These are phyloP conservation scores for Verticillium albo-atrum DNA, from an alignment of 2,329 filamentous ascomycete genomes.

Conservation along the genomic window DNA sequence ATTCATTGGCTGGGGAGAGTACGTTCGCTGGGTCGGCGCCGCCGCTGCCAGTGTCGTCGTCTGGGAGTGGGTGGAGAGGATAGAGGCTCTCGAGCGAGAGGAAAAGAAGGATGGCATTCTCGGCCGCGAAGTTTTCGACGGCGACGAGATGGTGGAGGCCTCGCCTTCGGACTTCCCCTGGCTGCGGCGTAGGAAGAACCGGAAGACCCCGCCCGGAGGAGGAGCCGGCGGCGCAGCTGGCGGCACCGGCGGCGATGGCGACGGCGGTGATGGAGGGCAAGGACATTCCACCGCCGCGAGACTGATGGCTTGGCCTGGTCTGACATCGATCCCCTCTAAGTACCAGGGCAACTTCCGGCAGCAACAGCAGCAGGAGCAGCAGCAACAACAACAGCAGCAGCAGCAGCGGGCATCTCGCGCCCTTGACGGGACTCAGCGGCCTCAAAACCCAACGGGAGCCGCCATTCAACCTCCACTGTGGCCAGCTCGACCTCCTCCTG, in stretches of 20 bases:
- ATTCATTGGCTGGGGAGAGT: conserved; percentile 89
- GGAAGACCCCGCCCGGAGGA: conserved; percentile 23
- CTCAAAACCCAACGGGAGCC: conserved; percentile 22
- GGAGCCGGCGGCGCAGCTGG: conserved; percentile 20
- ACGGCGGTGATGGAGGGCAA: conserved; percentile 10
- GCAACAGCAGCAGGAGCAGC: not conserved
- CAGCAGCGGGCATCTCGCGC: conserved; percentile 1
- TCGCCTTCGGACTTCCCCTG: conserved; percentile 47
- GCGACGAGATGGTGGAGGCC: conserved; percentile 82
- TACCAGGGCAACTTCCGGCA: conserved; percentile 20
- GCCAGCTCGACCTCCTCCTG: conserved; percentile 51
- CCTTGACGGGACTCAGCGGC: conserved; percentile 10
- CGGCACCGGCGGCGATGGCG: conserved; percentile 17
- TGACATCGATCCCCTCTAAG: conserved; percentile 33
- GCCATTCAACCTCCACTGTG: conserved; percentile 47
- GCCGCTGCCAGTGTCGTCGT: conserved; percentile 94
- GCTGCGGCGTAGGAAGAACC: conserved; percentile 29
- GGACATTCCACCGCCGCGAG: conserved; percentile 18
- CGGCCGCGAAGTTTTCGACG: conserved; percentile 86
- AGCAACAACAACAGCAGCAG: not conserved
- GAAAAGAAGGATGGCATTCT: conserved; percentile 92
- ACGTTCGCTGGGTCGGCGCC: conserved; percentile 93
- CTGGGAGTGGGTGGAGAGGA: conserved; percentile 97
- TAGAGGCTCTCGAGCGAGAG: conserved; percentile 86
- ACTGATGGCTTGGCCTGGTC: conserved; percentile 32